A percentile compares a stretch with the other conserved stretches of the same genome.
These are phyloP conservation scores for Ottelia alismoides DNA, from an alignment of 106 monocot genomes.

Conservation along the genomic window DNA sequence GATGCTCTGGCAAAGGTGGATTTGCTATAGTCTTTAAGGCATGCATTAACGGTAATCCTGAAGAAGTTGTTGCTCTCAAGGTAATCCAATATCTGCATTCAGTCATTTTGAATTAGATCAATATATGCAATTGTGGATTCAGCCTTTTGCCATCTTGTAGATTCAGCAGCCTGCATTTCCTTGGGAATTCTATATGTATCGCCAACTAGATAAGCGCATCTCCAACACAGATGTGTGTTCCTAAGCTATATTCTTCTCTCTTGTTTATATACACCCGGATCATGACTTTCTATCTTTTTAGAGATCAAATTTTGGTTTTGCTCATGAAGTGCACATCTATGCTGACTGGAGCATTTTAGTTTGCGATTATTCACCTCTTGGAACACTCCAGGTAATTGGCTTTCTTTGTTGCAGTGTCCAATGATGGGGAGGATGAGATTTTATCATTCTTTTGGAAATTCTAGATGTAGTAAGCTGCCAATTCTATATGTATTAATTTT, in stretches of 20 bases:
- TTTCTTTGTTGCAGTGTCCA: neutral
- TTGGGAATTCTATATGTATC: slow-evolving; percentile 98
- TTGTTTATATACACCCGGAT: neutral
- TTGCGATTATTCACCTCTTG: slow-evolving; percentile 60
- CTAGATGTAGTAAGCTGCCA: neutral
- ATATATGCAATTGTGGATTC: neutral
- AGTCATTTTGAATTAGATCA: neutral
- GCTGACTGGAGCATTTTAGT: slow-evolving; percentile 78
- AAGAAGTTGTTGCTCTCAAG: slow-evolving; percentile 79
- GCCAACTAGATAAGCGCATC: slow-evolving; percentile 67
- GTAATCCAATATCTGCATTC: slow-evolving; percentile 5
- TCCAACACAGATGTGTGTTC: slow-evolving; percentile 44
- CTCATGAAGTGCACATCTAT: slow-evolving; percentile 59
- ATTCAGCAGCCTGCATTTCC: slow-evolving; percentile 78
- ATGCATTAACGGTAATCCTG: slow-evolving; percentile 51
- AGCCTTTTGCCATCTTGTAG: slow-evolving; percentile 28
- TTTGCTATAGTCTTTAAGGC: slow-evolving; percentile 89
- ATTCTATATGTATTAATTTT: neutral
- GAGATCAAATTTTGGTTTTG: slow-evolving; percentile 85
- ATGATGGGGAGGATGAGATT: neutral
- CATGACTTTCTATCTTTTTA: slow-evolving; percentile 19
- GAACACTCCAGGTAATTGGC: slow-evolving; percentile 74
- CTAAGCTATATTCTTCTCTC: neutral
- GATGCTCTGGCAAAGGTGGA: slow-evolving; percentile 73
- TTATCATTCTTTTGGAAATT: neutral